Evolutionary conservation across 2,329 filamentous ascomycete genomes (phyloP).

Genomic region (Sporothrix inflata): DNA sequence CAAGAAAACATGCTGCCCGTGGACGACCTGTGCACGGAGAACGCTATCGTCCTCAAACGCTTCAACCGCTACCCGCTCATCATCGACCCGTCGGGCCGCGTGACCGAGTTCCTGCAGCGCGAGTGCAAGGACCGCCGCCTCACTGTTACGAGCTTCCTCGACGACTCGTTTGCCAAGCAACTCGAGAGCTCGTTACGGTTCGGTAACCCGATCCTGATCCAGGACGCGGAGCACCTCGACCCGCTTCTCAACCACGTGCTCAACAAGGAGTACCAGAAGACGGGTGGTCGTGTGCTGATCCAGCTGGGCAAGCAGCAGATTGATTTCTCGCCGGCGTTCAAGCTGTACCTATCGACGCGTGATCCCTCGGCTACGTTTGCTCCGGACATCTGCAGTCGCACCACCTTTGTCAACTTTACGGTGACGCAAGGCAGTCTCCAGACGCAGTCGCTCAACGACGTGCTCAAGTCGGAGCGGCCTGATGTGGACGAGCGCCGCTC

Average conservation of each 20-base stretch:
- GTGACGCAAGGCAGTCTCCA: conserved; percentile 98
- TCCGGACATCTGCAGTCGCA: conserved; percentile 96
- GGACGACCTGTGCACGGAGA: conserved; percentile 97
- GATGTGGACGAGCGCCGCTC: conserved; percentile 96
- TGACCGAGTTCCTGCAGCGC: conserved; percentile 92
- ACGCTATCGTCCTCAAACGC: conserved; percentile 93
- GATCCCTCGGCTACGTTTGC: conserved; percentile 94
- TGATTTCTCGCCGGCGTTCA: conserved; percentile 96
- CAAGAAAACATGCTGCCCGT: conserved; percentile 92
- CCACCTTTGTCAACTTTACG: conserved; percentile 99
- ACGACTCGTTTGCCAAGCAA: conserved; percentile 97
- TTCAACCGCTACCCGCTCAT: conserved; percentile 99
- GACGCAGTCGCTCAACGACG: conserved; percentile 96
- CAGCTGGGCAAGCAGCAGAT: conserved; percentile 99
- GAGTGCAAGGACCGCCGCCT: conserved; percentile 84
- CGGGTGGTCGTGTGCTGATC: conserved; percentile 94
- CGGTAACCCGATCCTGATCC: conserved; percentile 96
- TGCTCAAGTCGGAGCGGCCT: conserved; percentile 94
- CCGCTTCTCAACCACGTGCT: conserved; percentile 97
- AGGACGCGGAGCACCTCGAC: conserved; percentile 96
- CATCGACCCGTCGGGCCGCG: conserved; percentile 93
- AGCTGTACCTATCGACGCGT: conserved; percentile 89
- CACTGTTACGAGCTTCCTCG: conserved; percentile 96
- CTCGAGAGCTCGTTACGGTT: conserved; percentile 95
- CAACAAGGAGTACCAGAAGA: conserved; percentile 99